These are phyloP conservation scores for Spongispora temasekensis DNA, from an alignment of 1,284 basidiomycete genomes.

Conservation along the genomic window DNA sequence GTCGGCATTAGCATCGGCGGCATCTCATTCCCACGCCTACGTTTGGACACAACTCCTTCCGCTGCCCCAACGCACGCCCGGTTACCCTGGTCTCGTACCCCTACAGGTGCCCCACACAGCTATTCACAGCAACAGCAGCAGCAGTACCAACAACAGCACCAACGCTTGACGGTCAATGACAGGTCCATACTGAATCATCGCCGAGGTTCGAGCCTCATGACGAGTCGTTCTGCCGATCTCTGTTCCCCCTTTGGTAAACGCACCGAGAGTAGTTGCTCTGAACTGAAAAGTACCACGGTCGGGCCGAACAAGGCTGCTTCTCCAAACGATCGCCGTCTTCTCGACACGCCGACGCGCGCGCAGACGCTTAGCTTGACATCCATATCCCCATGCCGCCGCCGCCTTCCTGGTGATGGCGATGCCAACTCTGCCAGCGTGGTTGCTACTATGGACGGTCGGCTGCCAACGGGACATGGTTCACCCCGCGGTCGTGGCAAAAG, in stretches of 20 bases:
- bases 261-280: neutral
- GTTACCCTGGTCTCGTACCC: neutral
- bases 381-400: no score
- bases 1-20: neutral
- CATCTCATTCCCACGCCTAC: slow-evolving; percentile 20
- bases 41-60: neutral
- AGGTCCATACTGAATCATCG: no score
- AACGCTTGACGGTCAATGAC: no score
- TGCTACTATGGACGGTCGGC: no score
- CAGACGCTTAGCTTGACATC: slow-evolving; percentile 7
- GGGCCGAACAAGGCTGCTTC: slow-evolving; percentile 16
- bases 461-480: neutral
- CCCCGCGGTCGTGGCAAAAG: neutral
- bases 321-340: slow-evolving; percentile 21
- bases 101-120: slow-evolving; percentile 1
- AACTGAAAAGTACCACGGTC: no score
- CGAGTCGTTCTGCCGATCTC: slow-evolving; percentile 17
- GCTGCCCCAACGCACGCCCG: neutral
- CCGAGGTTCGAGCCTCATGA: no score
- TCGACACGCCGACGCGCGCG: slow-evolving; percentile 6
- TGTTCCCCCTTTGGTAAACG: slow-evolving; percentile 6
- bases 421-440: no score
- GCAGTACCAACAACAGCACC: no score
- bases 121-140: no score
- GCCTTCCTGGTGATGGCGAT: no score